Evolutionary conservation across 345 rosid genomes (phyloP), one percentile per base, ranked within the genome.

Genomic region (Populus ilicifolia): DNA sequence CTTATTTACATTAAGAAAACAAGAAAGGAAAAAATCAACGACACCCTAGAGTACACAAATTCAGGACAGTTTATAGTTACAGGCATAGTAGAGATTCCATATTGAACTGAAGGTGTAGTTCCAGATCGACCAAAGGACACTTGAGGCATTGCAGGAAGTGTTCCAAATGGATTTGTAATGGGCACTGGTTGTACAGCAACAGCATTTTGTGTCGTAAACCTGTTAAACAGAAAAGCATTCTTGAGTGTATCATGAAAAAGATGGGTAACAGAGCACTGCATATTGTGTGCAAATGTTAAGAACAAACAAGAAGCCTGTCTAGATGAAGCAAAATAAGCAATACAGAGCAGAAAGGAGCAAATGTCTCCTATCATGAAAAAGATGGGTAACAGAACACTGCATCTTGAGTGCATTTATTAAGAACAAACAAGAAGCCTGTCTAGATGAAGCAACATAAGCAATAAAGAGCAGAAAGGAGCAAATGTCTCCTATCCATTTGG

Each of bases 21-120:
- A 69, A 9, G 67, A 66, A 54, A 36, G 59, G 2, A 1, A 27
- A 14, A 54, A 72, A 30, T 35, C 44, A 72, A 35, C 3, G 20
- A 43, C 29, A 38, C 20, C 29, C 33, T 13, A 50, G 2, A 25
- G 33, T 6, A 38, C 46, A 38, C 43, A 80, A 78, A 33, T 61
- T 76, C 30, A 61, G 44, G 68, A 56, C 54, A 77, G 41, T 20
- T 48, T n/a, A 74, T 70, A 80, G 83, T 88, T 85, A 94, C 97
- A 68, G 98, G 96, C 91, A 92, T 78, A 87, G 87, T 89, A 67
- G 98, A 89, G 82, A 94, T 92, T 78, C 98, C 98, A 73, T 92
- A 94, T 85, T 91, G 98, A 77, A 93, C 87, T 29, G 94, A 86
- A 54, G 97, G 88, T 56, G 90, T 82, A 46, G 87, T 87, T 80